phyloP scores from a whole-genome alignment of 352 stramenopile species.

The Globisporangium mamillatum region DNA sequence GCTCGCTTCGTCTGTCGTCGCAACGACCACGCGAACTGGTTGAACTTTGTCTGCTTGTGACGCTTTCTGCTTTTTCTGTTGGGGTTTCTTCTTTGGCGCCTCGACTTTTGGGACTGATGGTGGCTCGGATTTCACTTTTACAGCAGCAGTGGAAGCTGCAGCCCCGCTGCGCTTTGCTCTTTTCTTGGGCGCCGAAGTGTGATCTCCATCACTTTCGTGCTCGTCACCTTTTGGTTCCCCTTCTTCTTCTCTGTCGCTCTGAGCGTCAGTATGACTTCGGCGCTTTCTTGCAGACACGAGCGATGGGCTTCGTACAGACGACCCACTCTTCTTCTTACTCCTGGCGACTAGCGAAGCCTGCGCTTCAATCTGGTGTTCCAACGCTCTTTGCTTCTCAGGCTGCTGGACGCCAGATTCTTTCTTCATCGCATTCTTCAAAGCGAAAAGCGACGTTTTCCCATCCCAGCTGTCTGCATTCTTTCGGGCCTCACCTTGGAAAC shows the following conservation, averaged over 20 bases:
- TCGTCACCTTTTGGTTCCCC: not conserved
- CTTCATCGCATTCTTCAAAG: slow-evolving; percentile 11
- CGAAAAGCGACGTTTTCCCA: slow-evolving; percentile 45
- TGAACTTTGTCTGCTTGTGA: not conserved
- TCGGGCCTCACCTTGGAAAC: slow-evolving; percentile 5
- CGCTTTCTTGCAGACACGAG: not conserved
- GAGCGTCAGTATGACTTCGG: not conserved
- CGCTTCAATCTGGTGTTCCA: not conserved
- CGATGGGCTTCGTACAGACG: not conserved
- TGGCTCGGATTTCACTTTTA: slow-evolving; percentile 3
- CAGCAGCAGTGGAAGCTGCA: not conserved
- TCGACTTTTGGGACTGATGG: not conserved
- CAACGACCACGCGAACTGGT: slow-evolving; percentile 43
- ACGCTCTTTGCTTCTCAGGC: slow-evolving; percentile 6
- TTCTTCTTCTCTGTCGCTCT: slow-evolving; percentile 7
- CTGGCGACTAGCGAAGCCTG: too few relatives aligned
- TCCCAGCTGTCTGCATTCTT: slow-evolving; percentile 57
- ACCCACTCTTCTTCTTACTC: not conserved
- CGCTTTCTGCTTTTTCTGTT: slow-evolving; percentile 2
- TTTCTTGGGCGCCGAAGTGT: slow-evolving; percentile 1
- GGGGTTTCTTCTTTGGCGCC: not conserved
- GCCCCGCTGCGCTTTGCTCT: not conserved
- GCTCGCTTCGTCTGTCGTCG: slow-evolving; percentile 47
- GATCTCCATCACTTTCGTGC: slow-evolving; percentile 1
- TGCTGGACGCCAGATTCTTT: slow-evolving; percentile 14